Evolutionary conservation across 805 yeast species (phyloP), one percentile per base, ranked within the genome.

Genomic region (Teunomyces pallodes): DNA sequence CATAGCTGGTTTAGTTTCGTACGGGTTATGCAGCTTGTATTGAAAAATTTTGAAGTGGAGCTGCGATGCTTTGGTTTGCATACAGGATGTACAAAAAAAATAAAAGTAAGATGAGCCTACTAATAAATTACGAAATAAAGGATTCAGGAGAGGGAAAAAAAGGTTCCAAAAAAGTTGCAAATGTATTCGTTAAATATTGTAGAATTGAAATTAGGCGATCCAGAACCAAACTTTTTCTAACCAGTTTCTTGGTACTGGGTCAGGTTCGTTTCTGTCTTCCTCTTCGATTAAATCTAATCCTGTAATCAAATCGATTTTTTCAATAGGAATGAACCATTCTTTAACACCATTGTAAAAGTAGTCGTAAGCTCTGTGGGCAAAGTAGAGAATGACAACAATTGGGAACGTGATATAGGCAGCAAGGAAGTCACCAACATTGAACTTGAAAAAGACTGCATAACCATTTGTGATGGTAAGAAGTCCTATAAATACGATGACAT

Each of bases 381-480:
- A 51, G 62, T 80, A 85, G 40, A 86, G 67, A 4, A 67, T 66
- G 3, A 79, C 50, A 53, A 81, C 75, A 48, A 80, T 72, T 31
- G 86, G 87, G 43, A 86, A 60, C 0, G 90, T 84, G 50, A 86
- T 73, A 65, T 86, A 86, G 8, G 90, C 86, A 30, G 91, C 90
- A 44, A 86, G 66, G 56, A 86, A 86, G 61, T 83, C 84, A 5
- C 79, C 64, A 0, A 64, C 76, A 10, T 72, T 74, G 72, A 83
- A 83, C 14, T 73, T 74, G 50, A 86, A 76, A 65, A 86, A 85
- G 4, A 81, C 84, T 2, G 79, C 83, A 60, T 83, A 86, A 48
- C 91, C 91, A 56, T 86, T 86, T n/a, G 90, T 84, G 41, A 86
- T 45, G 28, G 84, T 69, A 45, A 86, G 58, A n/a, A 86, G 28